Base-by-base conservation (phyloP, 176 grass and related monocot genomes). In the Pharus latifolius region DNA sequence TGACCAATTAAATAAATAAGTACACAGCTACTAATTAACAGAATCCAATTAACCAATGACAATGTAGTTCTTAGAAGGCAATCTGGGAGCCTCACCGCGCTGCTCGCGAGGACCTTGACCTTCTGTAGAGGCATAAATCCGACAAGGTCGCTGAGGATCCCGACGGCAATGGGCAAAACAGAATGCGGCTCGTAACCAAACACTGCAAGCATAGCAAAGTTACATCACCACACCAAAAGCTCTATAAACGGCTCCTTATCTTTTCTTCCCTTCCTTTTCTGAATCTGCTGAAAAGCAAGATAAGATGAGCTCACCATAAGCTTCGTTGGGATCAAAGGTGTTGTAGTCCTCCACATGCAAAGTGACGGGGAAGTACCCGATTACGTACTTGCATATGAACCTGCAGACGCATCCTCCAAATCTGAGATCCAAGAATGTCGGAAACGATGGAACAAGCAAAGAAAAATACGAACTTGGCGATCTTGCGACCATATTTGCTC, bases 141-240 rank as follows among this genome's bases (percentile, higher is more conserved):
- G 31, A 81, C 74, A 25, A 81, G 72, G 19, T 86, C 75, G 12
- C 71, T 41, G 10, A 98, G 81, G 59, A 60, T 57, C 10, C 74
- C 59, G 13, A 91, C 29, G 29, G 74, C 89, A 53, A 98, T 93
- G 49, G 95, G 95, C 30, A 98, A 10, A 59, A 98, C 89, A 16
- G 84, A 98, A 60, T 98, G 95, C 2, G 90, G 95, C 69, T 98
- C 95, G 35, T 78, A 98, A 41, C 89, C 90, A 60, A 98, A 88
- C 67, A 98, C 95, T 98, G 65, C 64, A 88, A 54, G 22, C 20
- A 30, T 27, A 71, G 9, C 22, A 33, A 1, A 45, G 1, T 16
- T 6, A 69, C 41, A 66, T 72, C 23, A 40, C 0, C 17, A 52
- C 20, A 12, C 47, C 46, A 60, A 7, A 4, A 38, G 50, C 15